Evolutionary conservation across 2,329 filamentous ascomycete species (phyloP).

Genomic region (Ophiostoma himal-ulmi): DNA sequence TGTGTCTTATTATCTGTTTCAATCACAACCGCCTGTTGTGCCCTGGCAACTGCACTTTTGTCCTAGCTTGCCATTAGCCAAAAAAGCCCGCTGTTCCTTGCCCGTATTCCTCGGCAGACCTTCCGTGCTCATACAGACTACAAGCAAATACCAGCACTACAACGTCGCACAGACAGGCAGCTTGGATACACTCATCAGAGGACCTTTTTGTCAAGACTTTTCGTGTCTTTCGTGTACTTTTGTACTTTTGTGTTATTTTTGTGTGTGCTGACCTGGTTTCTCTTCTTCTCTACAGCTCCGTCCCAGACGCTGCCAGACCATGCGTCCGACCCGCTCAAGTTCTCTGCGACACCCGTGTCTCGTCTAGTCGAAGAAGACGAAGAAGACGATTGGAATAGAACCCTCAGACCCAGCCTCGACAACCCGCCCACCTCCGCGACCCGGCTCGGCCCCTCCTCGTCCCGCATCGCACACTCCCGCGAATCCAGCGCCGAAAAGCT

Average conservation of each 20-base stretch:
- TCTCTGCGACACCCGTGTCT: slow-evolving; percentile 45
- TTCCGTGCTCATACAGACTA: background rate
- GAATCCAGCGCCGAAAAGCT: slow-evolving; percentile 54
- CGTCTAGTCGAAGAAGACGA: slow-evolving; percentile 52
- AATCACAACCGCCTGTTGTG: background rate
- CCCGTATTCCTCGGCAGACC: background rate
- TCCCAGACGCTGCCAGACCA: slow-evolving; percentile 56
- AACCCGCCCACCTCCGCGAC: slow-evolving; percentile 31
- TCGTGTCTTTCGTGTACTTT: background rate
- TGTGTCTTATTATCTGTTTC: background rate
- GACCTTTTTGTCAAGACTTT: background rate
- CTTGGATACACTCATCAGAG: background rate
- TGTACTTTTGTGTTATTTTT: background rate
- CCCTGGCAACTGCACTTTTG: background rate
- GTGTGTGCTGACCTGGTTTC: slow-evolving; percentile 16
- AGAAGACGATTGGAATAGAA: slow-evolving; percentile 49
- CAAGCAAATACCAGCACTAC: background rate
- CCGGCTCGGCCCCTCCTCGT: slow-evolving; percentile 25
- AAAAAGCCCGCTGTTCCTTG: background rate
- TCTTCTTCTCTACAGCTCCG: slow-evolving; percentile 41
- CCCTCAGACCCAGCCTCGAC: slow-evolving; percentile 41
- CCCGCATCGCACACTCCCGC: slow-evolving; percentile 48
- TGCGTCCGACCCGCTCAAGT: slow-evolving; percentile 47
- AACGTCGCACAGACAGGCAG: background rate
- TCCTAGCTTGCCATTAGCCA: background rate